Evolutionary conservation across 2,329 filamentous ascomycete species (phyloP), one percentile per base, ranked within the genome.

Genomic region (Cadophora luteo-olivacea): DNA sequence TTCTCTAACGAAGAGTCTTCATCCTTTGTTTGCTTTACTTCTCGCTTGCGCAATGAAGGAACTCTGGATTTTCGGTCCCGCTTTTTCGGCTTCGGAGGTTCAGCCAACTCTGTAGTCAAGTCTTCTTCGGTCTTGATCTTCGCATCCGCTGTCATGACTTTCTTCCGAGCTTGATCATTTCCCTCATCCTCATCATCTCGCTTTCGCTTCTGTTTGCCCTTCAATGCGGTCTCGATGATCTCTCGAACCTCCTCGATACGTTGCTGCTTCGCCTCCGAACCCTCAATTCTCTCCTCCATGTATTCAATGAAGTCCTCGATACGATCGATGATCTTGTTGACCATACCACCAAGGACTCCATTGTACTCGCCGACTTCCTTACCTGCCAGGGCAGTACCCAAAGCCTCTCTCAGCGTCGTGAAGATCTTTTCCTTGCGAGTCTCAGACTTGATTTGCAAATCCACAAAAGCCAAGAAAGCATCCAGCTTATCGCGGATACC

Each of bases 401-500:
- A 49, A 1, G 48, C 48, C 11, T 64, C 22, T 41, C n/a, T 33
- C n/a, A 64, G 22, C 7, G 49, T 54, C 3, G 5, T n/a, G 16
- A 41, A 24, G 4, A 64, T 12, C 11, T 4, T 16, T 19, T 64
- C 45, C 49, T 52, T 64, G 19, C 48, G 4, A 25, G 29, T 4
- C 5, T 54, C 33, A 9, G 61, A 64, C 36, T 54, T 64, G 16
- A 55, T n/a, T 33, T 55, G 48, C 32, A 4, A 4, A 45, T 64
- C 33, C 3, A 54, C 49, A 55, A 41, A 64, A 3, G 38, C n/a
- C 33, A 64, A 38, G n/a, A 64, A 64, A 14, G 45, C 61, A 36
- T 64, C 32, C 33, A 64, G 3, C 32, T 64, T 64, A 52, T 64
- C 61, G 3, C 61, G 29, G 38, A 64, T 64, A 2, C 32, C 48